These are phyloP conservation scores for Lactarius quietus DNA, from an alignment of 768 basidiomycete genomes.

Conservation along the genomic window DNA sequence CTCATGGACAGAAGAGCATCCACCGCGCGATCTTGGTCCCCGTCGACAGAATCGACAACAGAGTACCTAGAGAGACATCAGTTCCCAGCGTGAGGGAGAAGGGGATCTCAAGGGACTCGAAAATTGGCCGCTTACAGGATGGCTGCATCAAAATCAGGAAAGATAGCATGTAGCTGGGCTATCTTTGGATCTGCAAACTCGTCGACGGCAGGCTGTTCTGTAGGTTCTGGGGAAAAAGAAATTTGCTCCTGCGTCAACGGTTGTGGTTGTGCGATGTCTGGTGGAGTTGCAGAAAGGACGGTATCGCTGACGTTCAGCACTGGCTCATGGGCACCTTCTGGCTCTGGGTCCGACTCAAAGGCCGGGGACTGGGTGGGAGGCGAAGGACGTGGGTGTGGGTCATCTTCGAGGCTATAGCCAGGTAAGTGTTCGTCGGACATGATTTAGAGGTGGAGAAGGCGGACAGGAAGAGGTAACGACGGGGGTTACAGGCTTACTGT, in stretches of 20 bases:
- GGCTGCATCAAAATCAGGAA: slow-evolving; percentile 26
- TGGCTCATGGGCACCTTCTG: neutral
- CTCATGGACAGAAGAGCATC: slow-evolving; percentile 81
- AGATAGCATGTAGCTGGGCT: slow-evolving; percentile 24
- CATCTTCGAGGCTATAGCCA: slow-evolving; percentile 22
- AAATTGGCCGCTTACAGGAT: slow-evolving; percentile 13
- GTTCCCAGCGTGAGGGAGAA: neutral
- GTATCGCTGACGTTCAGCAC: neutral
- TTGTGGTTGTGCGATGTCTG: neutral
- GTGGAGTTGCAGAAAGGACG: neutral
- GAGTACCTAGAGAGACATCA: slow-evolving; percentile 6
- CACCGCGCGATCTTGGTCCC: slow-evolving; percentile 70
- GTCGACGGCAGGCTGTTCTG: slow-evolving; percentile 10
- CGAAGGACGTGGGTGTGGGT: neutral
- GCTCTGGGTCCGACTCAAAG: no score
- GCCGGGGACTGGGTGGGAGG: neutral
- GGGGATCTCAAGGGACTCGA: neutral
- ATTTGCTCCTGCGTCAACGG: neutral
- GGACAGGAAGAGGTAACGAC: neutral
- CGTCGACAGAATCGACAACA: slow-evolving; percentile 68
- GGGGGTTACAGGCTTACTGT: no score
- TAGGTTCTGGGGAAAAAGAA: neutral
- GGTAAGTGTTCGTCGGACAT: slow-evolving; percentile 10
- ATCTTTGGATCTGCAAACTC: slow-evolving; percentile 27
- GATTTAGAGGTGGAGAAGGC: slow-evolving; percentile 1